Evolutionary conservation across 2,329 filamentous ascomycete genomes (phyloP), one percentile per base, ranked within the genome.

Genomic region (Talaromyces islandicus): DNA sequence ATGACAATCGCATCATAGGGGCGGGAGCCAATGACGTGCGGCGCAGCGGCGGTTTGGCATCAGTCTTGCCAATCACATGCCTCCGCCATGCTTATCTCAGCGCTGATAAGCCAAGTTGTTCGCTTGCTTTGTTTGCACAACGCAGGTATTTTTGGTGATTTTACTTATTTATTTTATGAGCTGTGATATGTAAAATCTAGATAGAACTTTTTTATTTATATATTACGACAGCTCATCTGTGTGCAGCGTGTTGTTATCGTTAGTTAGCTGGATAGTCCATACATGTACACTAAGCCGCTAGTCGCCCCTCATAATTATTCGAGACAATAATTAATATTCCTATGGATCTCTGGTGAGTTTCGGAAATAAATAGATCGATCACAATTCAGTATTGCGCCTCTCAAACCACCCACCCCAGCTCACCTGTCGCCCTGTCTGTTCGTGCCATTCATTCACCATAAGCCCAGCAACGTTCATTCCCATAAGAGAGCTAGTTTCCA

Each of bases 401-500:
- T 51, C n/a, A 30, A 54, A 41, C 60, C 58, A 55, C 35, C 32
- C 25, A 17, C 41, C 50, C 60, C 57, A 62, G 19, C 32, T 55
- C 38, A 60, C 38, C 17, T 43, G 51, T 30, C 48, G 54, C 7
- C 56, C 51, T n/a, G 48, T 24, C 30, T 50, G 59, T 10, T 61
- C 56, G 11, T 57, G 46, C 60, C 60, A 59, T 27, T 55, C 54
- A 17, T 80, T 83, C 70, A 71, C 69, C 54, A 85, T 85, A 64
- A 85, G 81, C 59, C 80, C 78, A 17, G 79, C 80, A 58, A 83
- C 78, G 62, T 87, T 87, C 70, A 74, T 80, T 5, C 94, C 94
- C 86, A 94, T 94, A 66, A 97, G 75, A 1, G 91, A 89, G 72
- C 88, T 96, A 7, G 94, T 97, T 80, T 99, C 94, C 94, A 99